A percentile compares a stretch with the other conserved stretches of the same genome.
Conservation (phyloP, 2,329 filamentous ascomycete genomes). For the Pseudogymnoascus sp. region DNA sequence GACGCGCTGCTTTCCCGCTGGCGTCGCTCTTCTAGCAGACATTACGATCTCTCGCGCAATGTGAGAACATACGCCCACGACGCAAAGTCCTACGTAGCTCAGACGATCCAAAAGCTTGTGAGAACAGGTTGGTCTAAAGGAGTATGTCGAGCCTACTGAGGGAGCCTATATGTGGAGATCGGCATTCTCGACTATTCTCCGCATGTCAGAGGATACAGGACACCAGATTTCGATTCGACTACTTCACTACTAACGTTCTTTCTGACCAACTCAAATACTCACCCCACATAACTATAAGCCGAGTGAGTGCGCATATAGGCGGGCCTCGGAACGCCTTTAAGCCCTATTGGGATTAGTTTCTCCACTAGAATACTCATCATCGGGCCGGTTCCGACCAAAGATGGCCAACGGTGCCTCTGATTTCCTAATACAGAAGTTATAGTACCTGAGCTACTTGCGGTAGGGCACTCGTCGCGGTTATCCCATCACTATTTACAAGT, state of each 20-base stretch:
- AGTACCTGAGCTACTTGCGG: background rate
- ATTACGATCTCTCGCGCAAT: background rate
- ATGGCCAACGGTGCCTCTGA: background rate
- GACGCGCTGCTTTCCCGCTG: conserved; percentile 9
- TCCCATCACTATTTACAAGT: background rate
- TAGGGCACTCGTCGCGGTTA: background rate
- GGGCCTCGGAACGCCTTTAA: background rate
- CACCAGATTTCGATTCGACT: background rate
- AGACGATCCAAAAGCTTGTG: background rate
- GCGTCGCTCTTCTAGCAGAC: background rate
- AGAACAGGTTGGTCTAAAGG: background rate
- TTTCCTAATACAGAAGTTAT: background rate
- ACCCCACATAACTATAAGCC: background rate
- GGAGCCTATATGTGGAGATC: background rate
- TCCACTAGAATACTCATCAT: background rate
- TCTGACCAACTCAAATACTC: background rate
- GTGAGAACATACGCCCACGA: background rate
- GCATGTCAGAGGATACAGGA: background rate
- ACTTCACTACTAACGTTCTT: background rate
- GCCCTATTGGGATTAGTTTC: background rate
- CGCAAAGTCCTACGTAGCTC: background rate
- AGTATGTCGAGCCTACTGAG: background rate
- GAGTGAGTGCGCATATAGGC: background rate
- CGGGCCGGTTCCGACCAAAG: background rate
- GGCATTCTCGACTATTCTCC: background rate